These are phyloP conservation scores for Cladosporium halotolerans DNA, from an alignment of 2,329 filamentous ascomycete species.

Conservation along the genomic window DNA sequence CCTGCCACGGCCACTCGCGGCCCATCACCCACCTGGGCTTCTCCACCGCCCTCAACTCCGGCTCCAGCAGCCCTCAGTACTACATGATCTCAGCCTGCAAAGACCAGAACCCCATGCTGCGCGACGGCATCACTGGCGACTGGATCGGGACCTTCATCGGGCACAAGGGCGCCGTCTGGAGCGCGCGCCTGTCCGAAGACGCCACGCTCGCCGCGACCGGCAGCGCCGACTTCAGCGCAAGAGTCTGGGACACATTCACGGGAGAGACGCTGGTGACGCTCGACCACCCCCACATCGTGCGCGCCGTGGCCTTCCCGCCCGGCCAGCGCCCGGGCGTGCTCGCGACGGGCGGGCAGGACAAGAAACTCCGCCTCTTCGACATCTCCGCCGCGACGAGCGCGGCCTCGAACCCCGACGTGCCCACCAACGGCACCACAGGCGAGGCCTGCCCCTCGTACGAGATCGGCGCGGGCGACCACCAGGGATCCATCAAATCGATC, in stretches of 20 bases:
- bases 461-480: constrained; percentile 78
- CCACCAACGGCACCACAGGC: not conserved
- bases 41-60: constrained; percentile 59
- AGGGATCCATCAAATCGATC: constrained; percentile 88
- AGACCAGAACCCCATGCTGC: constrained; percentile 98
- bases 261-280: constrained; percentile 84
- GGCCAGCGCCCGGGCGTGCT: constrained; percentile 64
- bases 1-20: constrained; percentile 88
- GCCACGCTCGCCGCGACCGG: constrained; percentile 84
- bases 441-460: constrained; percentile 63
- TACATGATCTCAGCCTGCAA: constrained; percentile 75
- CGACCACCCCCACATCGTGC: constrained; percentile 90
- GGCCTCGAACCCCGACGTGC: not conserved
- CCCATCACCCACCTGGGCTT: constrained; percentile 89
- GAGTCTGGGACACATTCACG: constrained; percentile 94
- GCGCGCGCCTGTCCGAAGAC: constrained; percentile 83
- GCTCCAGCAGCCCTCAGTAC: constrained; percentile 45
- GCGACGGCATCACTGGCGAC: constrained; percentile 90
- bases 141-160: constrained; percentile 98
- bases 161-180: constrained; percentile 97
- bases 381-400: constrained; percentile 49
- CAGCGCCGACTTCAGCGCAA: constrained; percentile 85
- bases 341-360: constrained; percentile 91
- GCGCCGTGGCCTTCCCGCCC: constrained; percentile 74
- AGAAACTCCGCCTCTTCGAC: constrained; percentile 92